Percentiles rank a stretch among this genome's conserved stretches.
phyloP scores from a whole-genome alignment of 1,284 basidiomycete genomes.

The Trichosporon coremiiforme region DNA sequence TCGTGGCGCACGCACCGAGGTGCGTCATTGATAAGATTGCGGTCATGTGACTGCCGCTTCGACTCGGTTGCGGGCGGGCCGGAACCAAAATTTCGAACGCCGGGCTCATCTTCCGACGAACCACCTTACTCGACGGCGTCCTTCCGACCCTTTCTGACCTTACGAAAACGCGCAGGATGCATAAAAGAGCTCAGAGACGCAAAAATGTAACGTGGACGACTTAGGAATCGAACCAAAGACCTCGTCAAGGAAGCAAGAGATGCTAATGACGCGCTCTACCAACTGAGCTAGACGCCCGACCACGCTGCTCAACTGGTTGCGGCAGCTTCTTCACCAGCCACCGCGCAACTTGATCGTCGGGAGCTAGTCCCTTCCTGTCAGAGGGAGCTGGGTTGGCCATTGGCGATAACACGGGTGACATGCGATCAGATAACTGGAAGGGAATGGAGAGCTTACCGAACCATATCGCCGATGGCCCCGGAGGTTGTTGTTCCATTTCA shows the following conservation, averaged over 20 bases:
- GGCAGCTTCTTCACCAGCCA: no score
- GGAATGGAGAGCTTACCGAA: no score
- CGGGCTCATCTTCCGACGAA: not conserved
- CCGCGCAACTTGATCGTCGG: no score
- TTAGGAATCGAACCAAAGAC: slow-evolving; percentile 17
- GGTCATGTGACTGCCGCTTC: not conserved
- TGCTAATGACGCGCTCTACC: slow-evolving; percentile 16
- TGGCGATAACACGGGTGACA: no score
- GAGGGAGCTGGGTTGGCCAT: no score
- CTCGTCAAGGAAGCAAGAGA: not conserved
- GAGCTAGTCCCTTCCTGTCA: no score
- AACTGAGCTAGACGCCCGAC: slow-evolving; percentile 15
- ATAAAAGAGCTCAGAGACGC: not conserved
- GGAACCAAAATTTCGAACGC: not conserved
- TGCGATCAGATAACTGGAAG: no score
- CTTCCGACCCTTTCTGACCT: not conserved
- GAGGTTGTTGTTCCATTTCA: no score
- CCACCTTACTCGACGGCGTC: not conserved
- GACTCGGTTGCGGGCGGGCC: not conserved
- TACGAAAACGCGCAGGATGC: no score
- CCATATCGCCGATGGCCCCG: no score
- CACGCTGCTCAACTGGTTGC: not conserved
- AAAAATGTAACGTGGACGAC: slow-evolving; percentile 4
- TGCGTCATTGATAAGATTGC: slow-evolving; percentile 13
- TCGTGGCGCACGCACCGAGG: not conserved